A percentile compares a stretch with the other conserved stretches of the same genome.
Conservation (phyloP, 78 protist species). For the Ministeria vibrans region DNA sequence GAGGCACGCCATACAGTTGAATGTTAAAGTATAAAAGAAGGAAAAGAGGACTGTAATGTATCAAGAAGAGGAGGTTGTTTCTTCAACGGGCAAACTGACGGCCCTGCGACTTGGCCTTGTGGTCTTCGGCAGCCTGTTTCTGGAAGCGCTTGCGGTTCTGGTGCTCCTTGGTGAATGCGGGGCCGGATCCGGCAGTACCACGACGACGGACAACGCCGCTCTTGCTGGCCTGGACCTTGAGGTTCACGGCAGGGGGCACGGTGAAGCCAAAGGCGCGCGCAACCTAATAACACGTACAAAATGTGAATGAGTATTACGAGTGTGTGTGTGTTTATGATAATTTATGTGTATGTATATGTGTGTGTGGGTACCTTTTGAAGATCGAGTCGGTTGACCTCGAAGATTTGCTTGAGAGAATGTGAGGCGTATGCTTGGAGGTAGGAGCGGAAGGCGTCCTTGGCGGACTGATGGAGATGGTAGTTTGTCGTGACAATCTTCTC, state of each 20-base stretch:
- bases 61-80: no score
- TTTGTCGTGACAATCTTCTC: slow-evolving; percentile 87
- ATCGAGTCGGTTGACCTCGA: slow-evolving; percentile 78
- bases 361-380: slow-evolving; percentile 26
- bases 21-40: no score
- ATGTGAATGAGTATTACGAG: neutral
- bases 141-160: neutral
- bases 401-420: slow-evolving; percentile 84
- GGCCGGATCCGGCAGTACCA: neutral
- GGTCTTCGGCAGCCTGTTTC: neutral
- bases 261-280: slow-evolving; percentile 66
- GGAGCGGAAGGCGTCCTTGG: slow-evolving; percentile 90
- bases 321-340: slow-evolving; percentile 5
- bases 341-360: slow-evolving; percentile 2
- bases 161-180: neutral
- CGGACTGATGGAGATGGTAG: slow-evolving; percentile 87
- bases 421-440: slow-evolving; percentile 92
- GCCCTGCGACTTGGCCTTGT: neutral
- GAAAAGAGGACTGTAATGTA: no score
- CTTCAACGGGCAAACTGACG: no score
- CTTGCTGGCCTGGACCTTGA: slow-evolving; percentile 10
- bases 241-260: slow-evolving; percentile 57
- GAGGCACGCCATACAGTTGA: no score
- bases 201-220: neutral
- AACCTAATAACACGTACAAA: slow-evolving; percentile 2